Evolutionary conservation across 225 moss, liverwort and hornwort species (phyloP).

Genomic region (Ulota crispa): DNA sequence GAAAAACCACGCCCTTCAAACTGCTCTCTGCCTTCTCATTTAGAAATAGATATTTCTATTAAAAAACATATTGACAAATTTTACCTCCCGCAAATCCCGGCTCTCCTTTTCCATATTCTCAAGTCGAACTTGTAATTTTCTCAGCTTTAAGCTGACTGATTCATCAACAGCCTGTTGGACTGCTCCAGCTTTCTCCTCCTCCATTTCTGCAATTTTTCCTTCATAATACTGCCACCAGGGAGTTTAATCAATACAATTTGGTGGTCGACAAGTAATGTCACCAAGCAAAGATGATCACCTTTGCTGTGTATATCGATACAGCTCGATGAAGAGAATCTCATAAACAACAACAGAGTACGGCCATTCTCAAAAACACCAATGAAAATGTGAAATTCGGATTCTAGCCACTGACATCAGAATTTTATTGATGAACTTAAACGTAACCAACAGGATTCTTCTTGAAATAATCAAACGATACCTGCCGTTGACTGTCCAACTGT

Average conservation of each 20-base stretch:
- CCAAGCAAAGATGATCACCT: neutral
- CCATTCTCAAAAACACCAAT: neutral
- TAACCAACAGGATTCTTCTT: neutral
- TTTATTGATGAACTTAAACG: neutral
- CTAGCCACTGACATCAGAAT: neutral
- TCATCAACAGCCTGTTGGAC: slow-evolving; percentile 77
- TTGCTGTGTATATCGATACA: neutral
- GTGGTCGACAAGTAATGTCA: neutral
- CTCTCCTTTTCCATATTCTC: slow-evolving; percentile 76
- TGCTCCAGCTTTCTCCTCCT: slow-evolving; percentile 64
- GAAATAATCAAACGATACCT: slow-evolving; percentile 44
- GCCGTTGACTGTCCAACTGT: slow-evolving; percentile 95
- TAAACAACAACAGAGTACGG: neutral
- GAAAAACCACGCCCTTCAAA: neutral
- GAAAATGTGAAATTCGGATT: neutral
- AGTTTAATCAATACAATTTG: slow-evolving; percentile 21
- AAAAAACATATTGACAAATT: slow-evolving; percentile 2
- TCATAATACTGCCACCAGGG: slow-evolving; percentile 74
- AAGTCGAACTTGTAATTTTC: slow-evolving; percentile 61
- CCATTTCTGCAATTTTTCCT: slow-evolving; percentile 64
- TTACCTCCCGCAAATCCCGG: slow-evolving; percentile 77
- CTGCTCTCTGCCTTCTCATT: neutral
- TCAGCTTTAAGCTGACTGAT: slow-evolving; percentile 70
- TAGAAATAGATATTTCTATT: neutral
- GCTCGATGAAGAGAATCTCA: slow-evolving; percentile 1